Percentiles rank a stretch among this genome's conserved stretches.
phyloP scores from a whole-genome alignment of 768 basidiomycete species.

The Leccinum incarnatum region DNA sequence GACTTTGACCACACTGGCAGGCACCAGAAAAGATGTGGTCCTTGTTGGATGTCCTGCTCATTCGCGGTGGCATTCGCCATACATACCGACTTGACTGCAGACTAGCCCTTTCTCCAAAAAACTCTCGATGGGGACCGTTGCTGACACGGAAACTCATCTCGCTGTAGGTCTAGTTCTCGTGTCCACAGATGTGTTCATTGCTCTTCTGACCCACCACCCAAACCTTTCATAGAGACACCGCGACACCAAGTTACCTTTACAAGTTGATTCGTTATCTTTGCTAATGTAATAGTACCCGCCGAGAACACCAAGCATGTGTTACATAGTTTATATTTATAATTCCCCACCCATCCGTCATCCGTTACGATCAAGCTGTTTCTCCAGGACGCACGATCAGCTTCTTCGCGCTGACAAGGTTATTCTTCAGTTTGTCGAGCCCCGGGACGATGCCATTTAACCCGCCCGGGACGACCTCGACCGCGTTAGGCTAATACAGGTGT shows the following conservation, averaged over 20 bases:
- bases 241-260: too few species aligned
- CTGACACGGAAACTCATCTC: too few species aligned
- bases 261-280: too few species aligned
- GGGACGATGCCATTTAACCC: conserved; percentile 36
- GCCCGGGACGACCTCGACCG: conserved; percentile 31
- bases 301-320: neutral
- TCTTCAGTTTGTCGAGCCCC: conserved; percentile 34
- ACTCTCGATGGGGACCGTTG: too few species aligned
- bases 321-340: neutral
- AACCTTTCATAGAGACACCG: conserved; percentile 40
- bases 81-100: conserved; percentile 43
- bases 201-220: neutral
- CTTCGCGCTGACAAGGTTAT: conserved; percentile 38
- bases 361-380: conserved; percentile 24
- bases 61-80: conserved; percentile 58
- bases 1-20: too few species aligned
- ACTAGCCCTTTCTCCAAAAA: too few species aligned
- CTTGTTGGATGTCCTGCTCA: conserved; percentile 30
- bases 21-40: too few species aligned
- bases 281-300: neutral
- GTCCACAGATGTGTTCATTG: conserved; percentile 1
- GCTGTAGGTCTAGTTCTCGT: too few species aligned
- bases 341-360: neutral
- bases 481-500: conserved; percentile 12
- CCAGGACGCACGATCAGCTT: conserved; percentile 27